Percentiles rank a stretch among this genome's conserved stretches.
Evolutionary conservation across 768 basidiomycete genomes (phyloP).

Genomic region (Collybia sordida): DNA sequence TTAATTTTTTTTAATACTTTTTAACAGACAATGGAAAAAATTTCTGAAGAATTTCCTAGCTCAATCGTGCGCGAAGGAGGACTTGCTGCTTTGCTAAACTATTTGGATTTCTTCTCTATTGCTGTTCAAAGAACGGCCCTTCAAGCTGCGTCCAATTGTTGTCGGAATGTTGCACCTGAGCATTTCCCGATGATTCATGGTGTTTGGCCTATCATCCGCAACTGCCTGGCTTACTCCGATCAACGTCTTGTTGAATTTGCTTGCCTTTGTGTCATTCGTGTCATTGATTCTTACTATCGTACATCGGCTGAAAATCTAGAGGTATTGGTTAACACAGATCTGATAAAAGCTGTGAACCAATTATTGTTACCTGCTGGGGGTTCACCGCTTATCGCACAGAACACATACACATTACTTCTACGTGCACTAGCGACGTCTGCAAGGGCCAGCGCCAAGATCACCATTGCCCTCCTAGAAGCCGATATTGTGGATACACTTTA

Average conservation of each 20-base stretch:
- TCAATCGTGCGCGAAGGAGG: conserved; percentile 97
- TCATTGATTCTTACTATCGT: conserved; percentile 90
- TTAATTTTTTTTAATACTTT: conserved; percentile 12
- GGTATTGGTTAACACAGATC: conserved; percentile 73
- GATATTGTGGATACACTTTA: conserved; percentile 92
- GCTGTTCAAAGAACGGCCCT: conserved; percentile 96
- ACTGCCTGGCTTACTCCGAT: conserved; percentile 89
- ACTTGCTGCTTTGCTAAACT: conserved; percentile 87
- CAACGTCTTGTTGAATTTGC: conserved; percentile 98
- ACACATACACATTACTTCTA: conserved; percentile 86
- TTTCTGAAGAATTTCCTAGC: conserved; percentile 95
- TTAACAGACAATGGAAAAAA: conserved; percentile 91
- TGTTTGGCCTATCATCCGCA: conserved; percentile 91
- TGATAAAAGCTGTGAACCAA: conserved; percentile 81
- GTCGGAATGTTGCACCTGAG: conserved; percentile 87
- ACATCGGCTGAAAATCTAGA: conserved; percentile 85
- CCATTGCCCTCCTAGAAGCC: conserved; percentile 84
- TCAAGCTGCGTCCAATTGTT: conserved; percentile 96
- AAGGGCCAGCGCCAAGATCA: conserved; percentile 84
- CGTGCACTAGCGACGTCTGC: conserved; percentile 88
- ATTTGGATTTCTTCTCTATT: conserved; percentile 98
- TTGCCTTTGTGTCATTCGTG: conserved; percentile 90
- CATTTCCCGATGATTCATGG: conserved; percentile 87
- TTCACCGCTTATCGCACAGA: conserved; percentile 80
- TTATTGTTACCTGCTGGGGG: conserved; percentile 85